Base-by-base conservation (phyloP, 2,329 filamentous ascomycete genomes). In the Ascochyta fabae region DNA sequence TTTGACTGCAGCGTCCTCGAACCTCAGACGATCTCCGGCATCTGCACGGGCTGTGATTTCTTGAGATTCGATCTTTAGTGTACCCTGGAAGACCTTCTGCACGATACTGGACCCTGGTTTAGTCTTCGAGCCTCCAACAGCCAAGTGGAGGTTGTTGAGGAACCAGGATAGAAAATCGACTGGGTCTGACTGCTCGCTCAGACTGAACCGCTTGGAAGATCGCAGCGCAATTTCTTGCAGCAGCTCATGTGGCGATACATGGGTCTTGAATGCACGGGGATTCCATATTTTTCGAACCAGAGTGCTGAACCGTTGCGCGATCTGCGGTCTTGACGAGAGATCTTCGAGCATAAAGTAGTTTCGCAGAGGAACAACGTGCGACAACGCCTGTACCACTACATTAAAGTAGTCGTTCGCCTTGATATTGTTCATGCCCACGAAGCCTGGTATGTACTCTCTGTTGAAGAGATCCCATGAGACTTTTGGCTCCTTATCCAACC, bases 351-450 rank as follows among this genome's bases (percentile, higher is more conserved):
- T 87, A 72, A 98, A 88, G 78, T 87, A 98, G 74, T 98, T 97
- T 31, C 95, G 87, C 64, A 99, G 81, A 4, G 95, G 94, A 19
- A 88, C 81, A 24, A 98, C 92, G 76, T 99, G 95, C 3, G 94
- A 88, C 34, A 99, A 83, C 6, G 93, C 89, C 76, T 99, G 95
- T 44, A 96, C 89, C 3, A 97, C 86, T 24, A 96, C 94, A 73
- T 99, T 99, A 71, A 98, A 84, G 79, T 99, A 99, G 80, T 99
- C 95, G 78, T 99, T 99, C 55, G 95, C 92, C 77, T 99, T 99
- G 83, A 99, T 97, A 78, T 99, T 99, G 83, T 99, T 99, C 91
- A 99, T 96, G 64, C 95, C 95, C 58, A 99, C 92, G 73, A 93
- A 99, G 6, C 95, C 94, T 19, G 95, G 95, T 63, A 88, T 88